Evolutionary conservation across 768 basidiomycete species (phyloP), one percentile per base, ranked within the genome.

Genomic region (Aureoboletus auriporus): DNA sequence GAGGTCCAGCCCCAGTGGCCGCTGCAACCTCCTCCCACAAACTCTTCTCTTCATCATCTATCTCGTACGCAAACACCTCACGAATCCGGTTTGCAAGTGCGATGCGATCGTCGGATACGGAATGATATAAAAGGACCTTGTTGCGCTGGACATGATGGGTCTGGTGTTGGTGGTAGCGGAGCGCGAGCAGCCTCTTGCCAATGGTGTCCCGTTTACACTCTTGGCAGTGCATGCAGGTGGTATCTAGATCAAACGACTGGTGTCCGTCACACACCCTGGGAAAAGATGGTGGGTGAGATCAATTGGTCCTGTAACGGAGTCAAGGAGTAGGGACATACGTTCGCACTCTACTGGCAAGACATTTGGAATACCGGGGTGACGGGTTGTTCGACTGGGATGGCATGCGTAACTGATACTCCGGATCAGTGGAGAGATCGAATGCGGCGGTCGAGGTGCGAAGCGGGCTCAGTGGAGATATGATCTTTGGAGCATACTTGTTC

Each of bases 401-500:
- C 49, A 64, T 60, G 38, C 53, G 63, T 3, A 33, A 9, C 16
- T 14, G 52, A 36, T 55, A 65, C 7, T 37, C 44, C 17, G 52
- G 52, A 47, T 65, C 50, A 20, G 40, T 9, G 33, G 54, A 53
- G n/a, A 68, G 33, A 28, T 40, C 39, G 14, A 35, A 26, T 23
- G 50, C 44, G 44, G 52, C 41, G 2, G 46, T n/a, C 7, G 57
- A 16, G 4, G 52, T 17, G 41, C 63, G 67, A 31, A 67, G 65
- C 31, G 67, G 66, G 47, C 43, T 67, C 49, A 67, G 31, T 16
- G 66, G 66, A 51, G 67, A 69, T 44, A 61, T 34, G 17, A 67
- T 29, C 55, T 53, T 65, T 1, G 67, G 46, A 9, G 67, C 49
- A 37, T 63, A 17, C 38, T 56, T 63, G 36, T 65, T 69, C 35